These are phyloP conservation scores for Rhododendron griersonianum DNA, from an alignment of 148 eudicot species.

Conservation along the genomic window DNA sequence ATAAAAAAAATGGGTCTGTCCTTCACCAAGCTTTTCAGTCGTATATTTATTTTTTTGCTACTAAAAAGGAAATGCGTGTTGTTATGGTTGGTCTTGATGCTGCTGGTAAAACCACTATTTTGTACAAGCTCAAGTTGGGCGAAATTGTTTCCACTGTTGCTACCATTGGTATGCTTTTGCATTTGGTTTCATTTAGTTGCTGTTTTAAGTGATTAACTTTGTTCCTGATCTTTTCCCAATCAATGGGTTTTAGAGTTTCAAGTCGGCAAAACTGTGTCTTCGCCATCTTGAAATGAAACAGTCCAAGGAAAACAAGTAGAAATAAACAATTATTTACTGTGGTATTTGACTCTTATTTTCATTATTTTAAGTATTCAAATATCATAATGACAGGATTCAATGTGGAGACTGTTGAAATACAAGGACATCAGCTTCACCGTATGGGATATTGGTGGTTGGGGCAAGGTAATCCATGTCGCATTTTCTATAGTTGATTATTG, in stretches of 20 bases:
- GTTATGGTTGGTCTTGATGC: slow-evolving; percentile 11
- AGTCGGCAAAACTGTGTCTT: not conserved
- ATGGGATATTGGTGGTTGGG: slow-evolving; percentile 20
- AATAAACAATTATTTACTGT: too few species aligned
- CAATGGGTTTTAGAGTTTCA: not conserved
- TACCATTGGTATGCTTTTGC: slow-evolving; percentile 12
- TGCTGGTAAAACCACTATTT: slow-evolving; percentile 16
- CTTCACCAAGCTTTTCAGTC: slow-evolving; percentile 17
- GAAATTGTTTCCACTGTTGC: slow-evolving; percentile 13
- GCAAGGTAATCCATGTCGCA: slow-evolving; percentile 1
- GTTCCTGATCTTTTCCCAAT: not conserved
- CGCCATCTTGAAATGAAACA: too few species aligned
- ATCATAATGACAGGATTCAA: slow-evolving; percentile 12
- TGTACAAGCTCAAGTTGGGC: slow-evolving; percentile 19
- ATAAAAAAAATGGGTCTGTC: slow-evolving; percentile 15
- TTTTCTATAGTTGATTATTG: not conserved
- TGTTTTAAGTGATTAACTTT: too few species aligned
- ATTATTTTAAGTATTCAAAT: not conserved
- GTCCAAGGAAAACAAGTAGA: too few species aligned
- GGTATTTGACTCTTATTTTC: too few species aligned
- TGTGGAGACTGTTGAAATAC: slow-evolving; percentile 10
- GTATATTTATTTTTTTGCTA: not conserved
- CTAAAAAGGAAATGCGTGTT: slow-evolving; percentile 1
- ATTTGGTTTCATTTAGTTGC: too few species aligned
- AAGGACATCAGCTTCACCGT: slow-evolving; percentile 17